Base-by-base conservation (phyloP, 306 rosid genomes). In the Geum urbanum region DNA sequence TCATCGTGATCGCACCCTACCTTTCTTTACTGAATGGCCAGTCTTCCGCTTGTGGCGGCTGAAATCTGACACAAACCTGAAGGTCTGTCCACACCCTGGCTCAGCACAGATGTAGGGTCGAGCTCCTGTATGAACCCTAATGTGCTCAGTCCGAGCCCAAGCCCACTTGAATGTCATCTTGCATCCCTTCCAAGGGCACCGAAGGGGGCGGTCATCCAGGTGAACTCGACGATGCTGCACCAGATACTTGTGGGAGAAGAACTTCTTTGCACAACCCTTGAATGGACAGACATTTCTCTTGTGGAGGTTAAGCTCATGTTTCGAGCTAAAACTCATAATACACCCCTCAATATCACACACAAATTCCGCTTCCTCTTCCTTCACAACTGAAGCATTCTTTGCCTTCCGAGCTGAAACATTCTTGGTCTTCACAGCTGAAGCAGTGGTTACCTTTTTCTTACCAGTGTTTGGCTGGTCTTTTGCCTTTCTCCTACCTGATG, bases 131-230 rank as follows among this genome's bases (percentile, higher is more conserved):
- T 95, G 99, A 71, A 95, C 97, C 74, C 99, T 84, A 64, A 95
- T 89, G 84, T 95, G 99, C 66, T 95, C 99, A 0, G 99, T 95
- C 51, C 96, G 95, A 53, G 99, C 97, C 99, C 99, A 91, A 44
- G 99, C 92, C 99, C 97, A 91, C 83, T 95, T 95, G 90, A 95
- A 95, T 47, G 90, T 89, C 99, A 91, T 95, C 92, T 91, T 91
- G 95, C 99, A 95, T 71, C 99, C 99, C 86, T 86, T 95, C 99
- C 99, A 95, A 22, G 97, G 97, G 70, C 99, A 95, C 86, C 80
- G 80, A 63, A 95, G 86, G 66, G 99, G 99, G 37, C 96, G 96
- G 32, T 95, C 99, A 71, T 95, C 99, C 80, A 79, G 65, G 45
- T 95, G 99, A 61, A 95, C 99, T 63, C 97, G 87, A 1, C 97